These are phyloP conservation scores for Macaranga tanarius DNA, from an alignment of 441 rosid species.

Conservation along the genomic window DNA sequence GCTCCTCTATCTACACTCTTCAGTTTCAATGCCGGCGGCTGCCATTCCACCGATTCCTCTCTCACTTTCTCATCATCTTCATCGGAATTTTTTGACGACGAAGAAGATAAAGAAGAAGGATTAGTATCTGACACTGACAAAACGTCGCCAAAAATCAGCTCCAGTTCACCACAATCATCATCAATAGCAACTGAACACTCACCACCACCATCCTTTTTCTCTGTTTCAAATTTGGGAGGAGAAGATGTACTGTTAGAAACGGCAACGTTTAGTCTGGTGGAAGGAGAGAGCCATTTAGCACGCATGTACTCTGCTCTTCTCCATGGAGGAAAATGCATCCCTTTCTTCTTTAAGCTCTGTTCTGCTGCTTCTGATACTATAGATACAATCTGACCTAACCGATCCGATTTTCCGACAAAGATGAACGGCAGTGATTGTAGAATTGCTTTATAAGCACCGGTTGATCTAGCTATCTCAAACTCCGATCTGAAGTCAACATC, in stretches of 20 bases:
- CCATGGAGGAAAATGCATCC: constrained; percentile 93
- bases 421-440: constrained; percentile 76
- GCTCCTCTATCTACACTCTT: constrained; percentile 57
- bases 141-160: constrained; percentile 60
- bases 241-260: constrained; percentile 4
- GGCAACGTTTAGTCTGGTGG: constrained; percentile 34
- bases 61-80: constrained; percentile 13
- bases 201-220: not conserved
- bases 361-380: constrained; percentile 83
- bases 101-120: constrained; percentile 27
- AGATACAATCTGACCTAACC: constrained; percentile 66
- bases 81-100: constrained; percentile 12
- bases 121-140: constrained; percentile 4
- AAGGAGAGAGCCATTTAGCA: constrained; percentile 84
- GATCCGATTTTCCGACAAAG: constrained; percentile 80
- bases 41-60: constrained; percentile 39
- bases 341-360: constrained; percentile 88
- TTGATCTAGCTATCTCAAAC: constrained; percentile 84
- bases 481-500: constrained; percentile 91
- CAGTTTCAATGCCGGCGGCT: constrained; percentile 57
- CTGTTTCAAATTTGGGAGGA: constrained; percentile 9
- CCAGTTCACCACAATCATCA: constrained; percentile 47
- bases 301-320: constrained; percentile 83
- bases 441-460: constrained; percentile 62
- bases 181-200: not conserved